Percentiles rank a stretch among this genome's conserved stretches.
These are phyloP conservation scores for Nakazawaea ambrosiae DNA, from an alignment of 805 yeast genomes.

Conservation along the genomic window DNA sequence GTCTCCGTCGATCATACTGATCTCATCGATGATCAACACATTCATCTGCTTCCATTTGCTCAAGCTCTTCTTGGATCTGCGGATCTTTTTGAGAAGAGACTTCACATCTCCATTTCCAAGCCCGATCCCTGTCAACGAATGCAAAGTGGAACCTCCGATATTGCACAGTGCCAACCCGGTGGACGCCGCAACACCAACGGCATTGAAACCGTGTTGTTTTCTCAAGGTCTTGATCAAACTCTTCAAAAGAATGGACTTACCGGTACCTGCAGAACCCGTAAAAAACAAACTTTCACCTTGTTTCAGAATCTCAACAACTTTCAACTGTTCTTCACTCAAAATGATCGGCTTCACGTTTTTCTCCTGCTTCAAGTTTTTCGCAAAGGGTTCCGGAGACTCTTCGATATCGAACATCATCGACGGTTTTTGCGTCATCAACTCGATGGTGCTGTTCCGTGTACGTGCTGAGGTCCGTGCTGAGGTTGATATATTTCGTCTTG, in stretches of 20 bases:
- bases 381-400: neutral
- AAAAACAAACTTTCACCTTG: conserved; percentile 70
- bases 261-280: conserved; percentile 98
- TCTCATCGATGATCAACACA: conserved; percentile 70
- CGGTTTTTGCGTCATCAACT: conserved; percentile 4
- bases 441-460: conserved; percentile 1
- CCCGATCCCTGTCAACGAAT: conserved; percentile 75
- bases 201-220: conserved; percentile 34
- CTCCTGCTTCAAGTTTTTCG: neutral
- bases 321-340: conserved; percentile 55
- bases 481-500: neutral
- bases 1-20: conserved; percentile 73
- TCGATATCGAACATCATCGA: neutral
- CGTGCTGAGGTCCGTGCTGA: neutral
- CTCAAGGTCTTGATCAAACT: conserved; percentile 50
- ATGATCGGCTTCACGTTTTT: conserved; percentile 20
- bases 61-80: conserved; percentile 39
- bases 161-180: conserved; percentile 83
- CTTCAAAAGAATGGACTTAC: conserved; percentile 82
- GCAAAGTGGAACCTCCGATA: conserved; percentile 73
- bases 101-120: conserved; percentile 50
- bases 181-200: conserved; percentile 75
- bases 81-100: conserved; percentile 43
- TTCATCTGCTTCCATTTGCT: conserved; percentile 48
- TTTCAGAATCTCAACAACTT: conserved; percentile 55